A percentile compares a stretch with the other conserved stretches of the same genome.
Evolutionary conservation across 768 basidiomycete species (phyloP).

Genomic region (Boletus subparvulus): DNA sequence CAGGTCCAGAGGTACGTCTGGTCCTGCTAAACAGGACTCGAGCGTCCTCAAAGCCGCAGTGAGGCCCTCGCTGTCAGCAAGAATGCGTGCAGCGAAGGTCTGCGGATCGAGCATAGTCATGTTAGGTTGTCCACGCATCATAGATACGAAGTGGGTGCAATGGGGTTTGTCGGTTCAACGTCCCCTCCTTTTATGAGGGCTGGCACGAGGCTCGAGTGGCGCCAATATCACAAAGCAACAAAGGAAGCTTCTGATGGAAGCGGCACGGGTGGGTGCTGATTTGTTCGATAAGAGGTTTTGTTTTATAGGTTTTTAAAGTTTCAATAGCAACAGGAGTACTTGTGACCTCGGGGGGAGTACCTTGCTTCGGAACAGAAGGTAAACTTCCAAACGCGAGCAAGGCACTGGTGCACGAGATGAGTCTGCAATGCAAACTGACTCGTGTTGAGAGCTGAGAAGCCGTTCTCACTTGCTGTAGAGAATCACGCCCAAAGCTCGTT

Average conservation of each 20-base stretch:
- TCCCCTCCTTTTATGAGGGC: neutral
- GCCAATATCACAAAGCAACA: neutral
- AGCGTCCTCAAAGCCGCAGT: constrained; percentile 14
- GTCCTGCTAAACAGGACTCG: constrained; percentile 28
- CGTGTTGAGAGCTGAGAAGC: neutral
- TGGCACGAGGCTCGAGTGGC: neutral
- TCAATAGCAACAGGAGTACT: neutral
- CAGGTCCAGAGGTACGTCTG: constrained; percentile 20
- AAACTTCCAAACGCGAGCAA: neutral
- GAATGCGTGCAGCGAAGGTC: constrained; percentile 15
- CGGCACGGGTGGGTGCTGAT: neutral
- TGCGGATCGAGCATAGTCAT: constrained; percentile 16
- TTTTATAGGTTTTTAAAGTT: neutral
- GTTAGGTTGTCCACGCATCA: neutral
- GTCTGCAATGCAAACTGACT: neutral
- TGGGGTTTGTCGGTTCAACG: neutral
- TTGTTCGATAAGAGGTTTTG: neutral
- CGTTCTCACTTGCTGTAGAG: neutral
- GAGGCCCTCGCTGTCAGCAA: constrained; percentile 22
- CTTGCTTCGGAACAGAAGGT: neutral
- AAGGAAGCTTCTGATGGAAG: constrained; percentile 9
- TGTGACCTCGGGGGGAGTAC: neutral
- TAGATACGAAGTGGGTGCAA: neutral
- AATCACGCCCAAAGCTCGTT: neutral
- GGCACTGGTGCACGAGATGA: neutral